Conservation (phyloP, 2,329 filamentous ascomycete species). For the Calonectria henricotiae region DNA sequence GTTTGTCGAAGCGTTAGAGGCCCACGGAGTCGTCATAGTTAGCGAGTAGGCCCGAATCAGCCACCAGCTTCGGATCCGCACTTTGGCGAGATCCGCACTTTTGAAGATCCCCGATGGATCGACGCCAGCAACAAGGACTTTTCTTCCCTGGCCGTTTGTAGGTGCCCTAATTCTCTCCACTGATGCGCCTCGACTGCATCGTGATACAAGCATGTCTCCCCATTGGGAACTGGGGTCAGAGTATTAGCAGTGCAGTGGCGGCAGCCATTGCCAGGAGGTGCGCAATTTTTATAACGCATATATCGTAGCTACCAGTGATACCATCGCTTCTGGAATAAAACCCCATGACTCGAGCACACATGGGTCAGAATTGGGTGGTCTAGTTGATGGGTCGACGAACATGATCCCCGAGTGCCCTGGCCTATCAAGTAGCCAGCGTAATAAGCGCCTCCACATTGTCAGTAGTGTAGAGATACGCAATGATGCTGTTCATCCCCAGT, state of each 20-base stretch:
- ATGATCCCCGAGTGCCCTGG: not conserved
- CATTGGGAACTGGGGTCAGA: not conserved
- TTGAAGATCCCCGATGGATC: conserved; percentile 18
- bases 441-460: not conserved
- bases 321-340: not conserved
- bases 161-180: conserved; percentile 13
- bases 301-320: not conserved
- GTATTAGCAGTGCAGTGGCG: not conserved
- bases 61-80: conserved; percentile 20
- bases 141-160: not conserved
- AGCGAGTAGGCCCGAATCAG: conserved; percentile 18
- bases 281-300: not conserved
- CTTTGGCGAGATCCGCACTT: not conserved
- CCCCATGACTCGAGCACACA: conserved; percentile 1
- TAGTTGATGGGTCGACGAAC: not conserved
- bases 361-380: not conserved
- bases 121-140: conserved; percentile 2
- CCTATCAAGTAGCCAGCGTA: conserved; percentile 1
- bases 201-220: not conserved
- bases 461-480: not conserved
- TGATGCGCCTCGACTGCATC: not conserved
- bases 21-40: conserved; percentile 4
- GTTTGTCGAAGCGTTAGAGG: not conserved
- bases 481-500: not conserved
- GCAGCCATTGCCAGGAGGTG: not conserved